Evolutionary conservation across 345 rosid species (phyloP), one percentile per base, ranked within the genome.

Genomic region (Syzygium aqueum): DNA sequence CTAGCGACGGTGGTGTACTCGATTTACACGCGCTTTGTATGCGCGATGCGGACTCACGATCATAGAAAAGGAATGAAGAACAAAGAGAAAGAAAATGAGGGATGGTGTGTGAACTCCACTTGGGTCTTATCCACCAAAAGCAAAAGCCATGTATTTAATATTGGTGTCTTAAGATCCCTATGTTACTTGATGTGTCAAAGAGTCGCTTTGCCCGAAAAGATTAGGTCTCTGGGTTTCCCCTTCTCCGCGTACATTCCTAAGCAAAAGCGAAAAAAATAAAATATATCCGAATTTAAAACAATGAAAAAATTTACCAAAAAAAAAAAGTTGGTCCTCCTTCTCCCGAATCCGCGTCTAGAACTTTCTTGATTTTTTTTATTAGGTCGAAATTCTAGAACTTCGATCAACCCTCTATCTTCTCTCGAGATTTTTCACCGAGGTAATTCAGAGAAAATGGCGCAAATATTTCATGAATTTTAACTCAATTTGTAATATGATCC

Each of bases 1-100:
- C 3, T 16, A 3, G 1, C 6, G 49, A 19, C 0, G 0, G 6
- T 33, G 14, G 1, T 4, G 6, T 33, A 1, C 13, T 33, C 4
- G 3, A 67, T 67, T 33, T 1, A 1, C 13, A 67, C 13, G 2
- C 2, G 3, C 43, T 67, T 13, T 0, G 22, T 1, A 12, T n/a
- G 28, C 46, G 46, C 5, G 8, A 14, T 19, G 14, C 21, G 13
- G 9, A 63, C 10, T n/a, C 73, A 6, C 10, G 17, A 16, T 6
- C 27, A 40, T 52, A 16, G 28, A 28, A 28, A 84, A 84, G 37
- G 57, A 52, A 84, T 2, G 28, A 52, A 52, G 8, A 84, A 52
- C 16, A 15, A 14, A 84, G 14, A 25, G 51, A 27, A 17, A 84
- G 85, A 51, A 51, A 50, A 28, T 30, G 52, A 16, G 54, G 54